phyloP scores from a whole-genome alignment of 345 rosid species.

The Bruguiera gymnorhiza region DNA sequence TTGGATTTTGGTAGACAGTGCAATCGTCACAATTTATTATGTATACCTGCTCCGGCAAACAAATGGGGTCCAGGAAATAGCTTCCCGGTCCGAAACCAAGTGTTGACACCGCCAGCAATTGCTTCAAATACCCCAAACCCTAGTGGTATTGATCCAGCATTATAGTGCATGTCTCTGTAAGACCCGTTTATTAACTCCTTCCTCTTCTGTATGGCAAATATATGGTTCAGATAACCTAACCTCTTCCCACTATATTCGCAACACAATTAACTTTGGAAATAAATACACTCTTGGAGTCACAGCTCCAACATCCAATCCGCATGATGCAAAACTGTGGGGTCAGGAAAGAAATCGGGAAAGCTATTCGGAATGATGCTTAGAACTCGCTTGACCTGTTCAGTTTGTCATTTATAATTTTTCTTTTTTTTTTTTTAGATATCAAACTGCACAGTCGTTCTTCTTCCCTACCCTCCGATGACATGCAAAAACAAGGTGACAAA shows the following conservation, averaged over 20 bases:
- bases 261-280: neutral
- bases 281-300: neutral
- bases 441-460: too few relatives aligned
- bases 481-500: too few relatives aligned
- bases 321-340: too few relatives aligned
- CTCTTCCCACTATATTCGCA: neutral
- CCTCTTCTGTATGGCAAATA: slow-evolving; percentile 45
- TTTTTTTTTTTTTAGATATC: too few relatives aligned
- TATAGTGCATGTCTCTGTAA: slow-evolving; percentile 72
- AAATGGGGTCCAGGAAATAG: slow-evolving; percentile 98
- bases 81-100: slow-evolving; percentile 83
- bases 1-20: neutral
- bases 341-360: too few relatives aligned
- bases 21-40: slow-evolving; percentile 5
- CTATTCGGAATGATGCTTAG: too few relatives aligned
- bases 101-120: slow-evolving; percentile 70
- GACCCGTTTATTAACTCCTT: slow-evolving; percentile 63
- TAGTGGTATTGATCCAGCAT: slow-evolving; percentile 25
- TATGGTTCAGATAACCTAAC: slow-evolving; percentile 6
- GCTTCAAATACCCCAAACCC: slow-evolving; percentile 87
- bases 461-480: too few relatives aligned
- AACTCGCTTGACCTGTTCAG: too few relatives aligned
- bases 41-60: slow-evolving; percentile 78
- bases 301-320: neutral
- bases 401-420: too few relatives aligned